Conservation (phyloP, 1,139 yeast species). For the Trichomonascaceae sp. region DNA sequence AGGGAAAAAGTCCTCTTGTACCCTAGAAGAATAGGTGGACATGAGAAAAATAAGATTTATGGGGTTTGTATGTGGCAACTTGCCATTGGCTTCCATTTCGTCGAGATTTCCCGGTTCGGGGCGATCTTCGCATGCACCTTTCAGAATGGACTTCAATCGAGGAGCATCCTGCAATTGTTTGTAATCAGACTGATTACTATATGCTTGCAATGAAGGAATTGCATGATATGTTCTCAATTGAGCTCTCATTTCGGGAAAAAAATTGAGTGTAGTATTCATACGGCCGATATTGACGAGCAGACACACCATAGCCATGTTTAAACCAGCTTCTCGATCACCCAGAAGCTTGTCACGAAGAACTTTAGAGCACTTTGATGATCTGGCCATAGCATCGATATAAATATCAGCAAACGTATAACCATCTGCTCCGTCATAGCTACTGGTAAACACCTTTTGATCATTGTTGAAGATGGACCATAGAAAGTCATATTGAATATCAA, state of each 20-base stretch:
- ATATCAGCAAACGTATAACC: slow-evolving; percentile 72
- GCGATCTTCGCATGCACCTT: slow-evolving; percentile 63
- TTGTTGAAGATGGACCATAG: slow-evolving; percentile 60
- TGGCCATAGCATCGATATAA: slow-evolving; percentile 75
- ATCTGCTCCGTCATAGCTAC: slow-evolving; percentile 37
- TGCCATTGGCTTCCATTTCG: slow-evolving; percentile 34
- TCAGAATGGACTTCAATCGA: slow-evolving; percentile 77
- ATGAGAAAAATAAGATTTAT: slow-evolving; percentile 71
- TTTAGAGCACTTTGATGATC: slow-evolving; percentile 77
- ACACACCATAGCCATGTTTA: slow-evolving; percentile 76
- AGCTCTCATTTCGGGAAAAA: slow-evolving; percentile 95
- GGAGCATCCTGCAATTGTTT: slow-evolving; percentile 95
- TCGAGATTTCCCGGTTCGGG: slow-evolving; percentile 48
- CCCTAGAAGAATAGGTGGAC: slow-evolving; percentile 54
- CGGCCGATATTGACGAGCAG: slow-evolving; percentile 86
- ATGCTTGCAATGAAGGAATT: slow-evolving; percentile 80
- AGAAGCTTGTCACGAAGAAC: slow-evolving; percentile 72
- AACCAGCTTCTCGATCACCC: slow-evolving; percentile 55
- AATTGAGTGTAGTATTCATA: slow-evolving; percentile 91
- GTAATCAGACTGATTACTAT: slow-evolving; percentile 45
- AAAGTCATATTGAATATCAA: slow-evolving; percentile 82
- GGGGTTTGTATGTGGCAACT: slow-evolving; percentile 52
- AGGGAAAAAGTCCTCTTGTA: slow-evolving; percentile 38
- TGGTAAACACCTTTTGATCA: slow-evolving; percentile 60
- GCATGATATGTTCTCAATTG: slow-evolving; percentile 89